phyloP scores from a whole-genome alignment of 306 rosid species.

The Rosa lucieae region DNA sequence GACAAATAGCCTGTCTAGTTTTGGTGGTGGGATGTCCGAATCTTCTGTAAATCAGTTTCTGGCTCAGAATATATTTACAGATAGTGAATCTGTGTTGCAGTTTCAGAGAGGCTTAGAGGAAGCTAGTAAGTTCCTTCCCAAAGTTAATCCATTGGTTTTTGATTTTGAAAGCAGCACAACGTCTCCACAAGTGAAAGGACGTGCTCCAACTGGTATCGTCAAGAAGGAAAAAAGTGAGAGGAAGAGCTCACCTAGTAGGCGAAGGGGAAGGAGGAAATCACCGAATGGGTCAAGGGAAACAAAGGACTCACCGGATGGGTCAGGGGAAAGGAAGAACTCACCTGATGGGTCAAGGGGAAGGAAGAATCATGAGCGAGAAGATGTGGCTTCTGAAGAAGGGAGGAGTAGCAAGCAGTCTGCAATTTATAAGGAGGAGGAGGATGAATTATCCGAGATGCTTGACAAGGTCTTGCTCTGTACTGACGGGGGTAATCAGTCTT shows the following conservation, averaged over 20 bases:
- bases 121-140: constrained; percentile 88
- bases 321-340: constrained; percentile 28
- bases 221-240: constrained; percentile 32
- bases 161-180: constrained; percentile 34
- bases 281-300: constrained; percentile 35
- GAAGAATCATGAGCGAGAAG: constrained; percentile 38
- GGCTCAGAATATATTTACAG: constrained; percentile 64
- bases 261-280: constrained; percentile 44
- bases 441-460: constrained; percentile 32
- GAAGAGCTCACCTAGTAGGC: constrained; percentile 36
- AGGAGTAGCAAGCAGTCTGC: constrained; percentile 48
- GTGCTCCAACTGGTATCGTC: constrained; percentile 11
- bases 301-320: constrained; percentile 27
- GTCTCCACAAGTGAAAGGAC: constrained; percentile 27
- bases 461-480: constrained; percentile 39
- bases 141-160: constrained; percentile 36
- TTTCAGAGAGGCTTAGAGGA: constrained; percentile 81
- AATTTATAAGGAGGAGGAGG: constrained; percentile 27
- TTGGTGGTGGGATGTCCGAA: constrained; percentile 35
- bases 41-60: constrained; percentile 44
- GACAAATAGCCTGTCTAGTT: constrained; percentile 26
- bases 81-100: constrained; percentile 61
- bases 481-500: background rate
- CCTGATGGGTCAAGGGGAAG: constrained; percentile 19
- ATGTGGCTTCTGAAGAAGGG: constrained; percentile 33